Percentiles rank a stretch among this genome's conserved stretches.
Evolutionary conservation across 2,329 filamentous ascomycete species (phyloP).

Genomic region (Clonostachys sp.): DNA sequence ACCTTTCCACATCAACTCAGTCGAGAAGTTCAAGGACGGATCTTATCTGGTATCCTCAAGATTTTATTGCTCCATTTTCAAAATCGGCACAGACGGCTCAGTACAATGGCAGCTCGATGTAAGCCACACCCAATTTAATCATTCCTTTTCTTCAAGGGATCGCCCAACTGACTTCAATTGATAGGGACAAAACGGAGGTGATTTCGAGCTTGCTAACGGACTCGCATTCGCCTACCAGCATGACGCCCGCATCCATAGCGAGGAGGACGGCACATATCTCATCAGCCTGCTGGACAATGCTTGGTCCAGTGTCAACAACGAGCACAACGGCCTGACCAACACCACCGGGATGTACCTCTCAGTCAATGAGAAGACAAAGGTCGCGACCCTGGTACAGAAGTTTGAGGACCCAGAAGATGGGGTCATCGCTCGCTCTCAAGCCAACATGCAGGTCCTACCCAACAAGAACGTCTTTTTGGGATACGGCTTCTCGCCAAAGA

Average conservation of each 20-base stretch:
- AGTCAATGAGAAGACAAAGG: neutral
- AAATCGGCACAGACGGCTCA: slow-evolving; percentile 5
- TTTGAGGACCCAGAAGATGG: slow-evolving; percentile 3
- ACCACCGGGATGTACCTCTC: slow-evolving; percentile 5
- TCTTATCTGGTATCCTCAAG: slow-evolving; percentile 12
- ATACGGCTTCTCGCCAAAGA: slow-evolving; percentile 12
- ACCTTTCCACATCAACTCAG: slow-evolving; percentile 16
- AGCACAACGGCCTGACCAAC: slow-evolving; percentile 3
- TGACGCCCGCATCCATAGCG: slow-evolving; percentile 18
- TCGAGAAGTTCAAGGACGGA: slow-evolving; percentile 11
- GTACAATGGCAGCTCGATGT: slow-evolving; percentile 16
- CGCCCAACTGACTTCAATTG: no score
- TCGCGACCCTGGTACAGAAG: slow-evolving; percentile 5
- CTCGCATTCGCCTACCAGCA: slow-evolving; percentile 27
- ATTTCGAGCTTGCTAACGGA: slow-evolving; percentile 13
- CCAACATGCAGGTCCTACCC: slow-evolving; percentile 10
- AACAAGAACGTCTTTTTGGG: slow-evolving; percentile 15
- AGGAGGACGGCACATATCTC: slow-evolving; percentile 9
- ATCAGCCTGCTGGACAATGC: slow-evolving; percentile 29
- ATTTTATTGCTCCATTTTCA: slow-evolving; percentile 5
- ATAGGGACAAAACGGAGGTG: slow-evolving; percentile 6
- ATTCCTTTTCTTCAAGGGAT: no score
- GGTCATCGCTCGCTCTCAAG: slow-evolving; percentile 6
- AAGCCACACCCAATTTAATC: neutral
- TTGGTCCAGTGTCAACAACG: slow-evolving; percentile 9